A percentile compares a stretch with the other conserved stretches of the same genome.
Evolutionary conservation across 768 basidiomycete species (phyloP).

Genomic region (Phlebiopsis flavidoalba): DNA sequence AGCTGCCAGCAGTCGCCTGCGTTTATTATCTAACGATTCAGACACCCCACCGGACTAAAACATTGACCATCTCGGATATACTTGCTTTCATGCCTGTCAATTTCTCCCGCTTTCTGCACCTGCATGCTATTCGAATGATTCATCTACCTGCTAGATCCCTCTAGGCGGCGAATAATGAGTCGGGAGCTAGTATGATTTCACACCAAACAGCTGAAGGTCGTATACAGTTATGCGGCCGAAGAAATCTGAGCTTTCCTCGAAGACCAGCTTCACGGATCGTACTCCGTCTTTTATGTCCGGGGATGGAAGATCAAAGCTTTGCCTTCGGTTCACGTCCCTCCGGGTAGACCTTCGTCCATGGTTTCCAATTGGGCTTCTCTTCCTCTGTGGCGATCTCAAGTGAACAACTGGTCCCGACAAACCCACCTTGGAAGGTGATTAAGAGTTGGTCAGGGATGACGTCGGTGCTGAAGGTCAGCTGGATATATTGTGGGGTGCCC

Average conservation of each 20-base stretch:
- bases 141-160: too few species aligned
- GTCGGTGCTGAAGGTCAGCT: slow-evolving; percentile 48
- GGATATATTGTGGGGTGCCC: slow-evolving; percentile 77
- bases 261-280: slow-evolving; percentile 55
- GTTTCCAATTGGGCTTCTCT: slow-evolving; percentile 41
- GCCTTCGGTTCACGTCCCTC: slow-evolving; percentile 75
- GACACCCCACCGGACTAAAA: too few species aligned
- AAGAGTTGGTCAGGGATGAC: slow-evolving; percentile 53
- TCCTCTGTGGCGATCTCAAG: slow-evolving; percentile 35
- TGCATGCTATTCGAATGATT: too few species aligned
- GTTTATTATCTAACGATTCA: too few species aligned
- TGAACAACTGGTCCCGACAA: slow-evolving; percentile 66
- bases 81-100: too few species aligned
- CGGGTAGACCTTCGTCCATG: slow-evolving; percentile 57
- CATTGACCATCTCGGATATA: too few species aligned
- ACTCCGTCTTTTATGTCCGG: slow-evolving; percentile 28
- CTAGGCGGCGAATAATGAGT: too few species aligned
- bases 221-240: slow-evolving; percentile 79
- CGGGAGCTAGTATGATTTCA: neutral
- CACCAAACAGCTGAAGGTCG: slow-evolving; percentile 36
- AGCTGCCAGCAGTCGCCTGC: too few species aligned
- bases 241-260: slow-evolving; percentile 81
- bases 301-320: slow-evolving; percentile 51
- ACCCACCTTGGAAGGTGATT: slow-evolving; percentile 83
- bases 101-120: too few species aligned